phyloP scores from a whole-genome alignment of 163 green algal species.

The Chloromonas sp. region DNA sequence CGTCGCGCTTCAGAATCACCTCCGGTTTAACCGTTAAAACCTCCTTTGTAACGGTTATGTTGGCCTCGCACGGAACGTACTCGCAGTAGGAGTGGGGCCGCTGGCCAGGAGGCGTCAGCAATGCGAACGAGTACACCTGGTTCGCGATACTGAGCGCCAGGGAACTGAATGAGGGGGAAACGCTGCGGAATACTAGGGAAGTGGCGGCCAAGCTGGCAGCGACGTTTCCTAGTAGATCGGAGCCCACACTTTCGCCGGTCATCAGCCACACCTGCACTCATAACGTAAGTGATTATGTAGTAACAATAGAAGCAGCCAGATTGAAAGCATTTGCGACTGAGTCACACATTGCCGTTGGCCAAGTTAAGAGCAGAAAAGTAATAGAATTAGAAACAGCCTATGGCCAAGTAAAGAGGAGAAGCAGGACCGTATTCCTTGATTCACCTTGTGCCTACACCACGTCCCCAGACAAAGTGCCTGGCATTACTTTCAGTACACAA shows the following conservation, averaged over 20 bases:
- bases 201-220: not conserved
- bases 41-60: slow-evolving; percentile 2
- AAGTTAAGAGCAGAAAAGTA: too few relatives aligned
- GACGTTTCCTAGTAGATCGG: slow-evolving; percentile 7
- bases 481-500: too few relatives aligned
- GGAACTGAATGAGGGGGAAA: not conserved
- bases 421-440: too few relatives aligned
- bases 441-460: too few relatives aligned
- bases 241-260: not conserved
- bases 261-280: slow-evolving; percentile 9
- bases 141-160: not conserved
- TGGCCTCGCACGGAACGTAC: slow-evolving; percentile 17
- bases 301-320: too few relatives aligned
- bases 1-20: not conserved
- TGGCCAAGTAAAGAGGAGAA: too few relatives aligned
- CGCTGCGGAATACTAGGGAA: not conserved
- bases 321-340: too few relatives aligned
- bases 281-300: not conserved
- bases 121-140: not conserved
- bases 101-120: not conserved
- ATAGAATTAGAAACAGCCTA: slow-evolving; percentile 1
- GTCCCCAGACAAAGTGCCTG: too few relatives aligned
- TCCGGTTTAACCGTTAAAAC: not conserved
- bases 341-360: too few relatives aligned
- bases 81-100: slow-evolving; percentile 15